These are phyloP conservation scores for Solanum paucissectum DNA, from an alignment of 257 asterid species.

Conservation along the genomic window DNA sequence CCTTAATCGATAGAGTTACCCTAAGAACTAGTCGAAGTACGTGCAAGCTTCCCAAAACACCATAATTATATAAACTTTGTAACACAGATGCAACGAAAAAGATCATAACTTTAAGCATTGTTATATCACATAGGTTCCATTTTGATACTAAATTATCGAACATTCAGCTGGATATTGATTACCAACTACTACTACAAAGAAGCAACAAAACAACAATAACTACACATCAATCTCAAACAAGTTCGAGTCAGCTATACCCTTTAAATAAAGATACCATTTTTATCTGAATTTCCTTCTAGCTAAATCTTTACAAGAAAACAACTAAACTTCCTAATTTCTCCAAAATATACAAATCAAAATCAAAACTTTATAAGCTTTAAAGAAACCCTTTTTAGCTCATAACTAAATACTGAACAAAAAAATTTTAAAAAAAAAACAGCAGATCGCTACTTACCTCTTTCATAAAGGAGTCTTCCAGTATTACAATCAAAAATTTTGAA, in stretches of 20 bases:
- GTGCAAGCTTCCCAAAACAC: neutral
- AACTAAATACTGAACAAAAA: neutral
- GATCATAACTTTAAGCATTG: neutral
- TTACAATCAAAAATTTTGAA: constrained; percentile 63
- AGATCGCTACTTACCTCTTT: constrained; percentile 40
- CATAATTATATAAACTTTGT: neutral
- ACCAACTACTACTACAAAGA: neutral
- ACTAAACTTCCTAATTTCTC: neutral
- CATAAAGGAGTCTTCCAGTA: constrained; percentile 71
- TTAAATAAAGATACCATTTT: neutral
- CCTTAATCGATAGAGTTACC: neutral
- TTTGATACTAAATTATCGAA: neutral
- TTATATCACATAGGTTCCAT: neutral
- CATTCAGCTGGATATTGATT: neutral
- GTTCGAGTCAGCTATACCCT: neutral
- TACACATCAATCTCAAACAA: neutral
- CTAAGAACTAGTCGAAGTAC: neutral
- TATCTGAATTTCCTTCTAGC: neutral
- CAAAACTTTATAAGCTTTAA: neutral
- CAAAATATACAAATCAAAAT: neutral
- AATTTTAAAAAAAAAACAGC: neutral
- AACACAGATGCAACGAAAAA: neutral
- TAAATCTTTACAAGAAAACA: neutral
- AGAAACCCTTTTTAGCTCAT: neutral
- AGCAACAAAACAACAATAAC: neutral